These are phyloP conservation scores for Sarocladium oryzae DNA, from an alignment of 2,329 filamentous ascomycete species.

Conservation along the genomic window DNA sequence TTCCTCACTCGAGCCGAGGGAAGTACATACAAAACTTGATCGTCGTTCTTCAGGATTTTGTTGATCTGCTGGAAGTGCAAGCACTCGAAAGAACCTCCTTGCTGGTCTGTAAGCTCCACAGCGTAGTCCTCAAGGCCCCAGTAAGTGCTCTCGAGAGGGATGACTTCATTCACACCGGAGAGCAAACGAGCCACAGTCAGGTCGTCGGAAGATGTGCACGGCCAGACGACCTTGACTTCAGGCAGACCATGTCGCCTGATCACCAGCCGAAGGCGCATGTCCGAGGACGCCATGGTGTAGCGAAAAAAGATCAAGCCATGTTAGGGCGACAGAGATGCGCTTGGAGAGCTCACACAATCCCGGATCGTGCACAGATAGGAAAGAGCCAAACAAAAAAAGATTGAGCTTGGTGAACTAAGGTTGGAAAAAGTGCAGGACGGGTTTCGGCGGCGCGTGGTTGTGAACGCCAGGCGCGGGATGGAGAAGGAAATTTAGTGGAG, in stretches of 20 bases:
- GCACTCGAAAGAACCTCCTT: slow-evolving; percentile 69
- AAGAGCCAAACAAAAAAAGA: too few relatives aligned
- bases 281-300: slow-evolving; percentile 21
- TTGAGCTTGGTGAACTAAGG: neutral
- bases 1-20: slow-evolving; percentile 50
- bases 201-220: slow-evolving; percentile 48
- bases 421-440: neutral
- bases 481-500: neutral
- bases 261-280: slow-evolving; percentile 65
- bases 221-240: slow-evolving; percentile 66
- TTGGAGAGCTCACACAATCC: too few relatives aligned
- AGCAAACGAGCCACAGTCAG: slow-evolving; percentile 72
- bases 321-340: neutral
- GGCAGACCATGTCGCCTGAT: slow-evolving; percentile 70
- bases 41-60: slow-evolving; percentile 70
- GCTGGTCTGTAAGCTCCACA: slow-evolving; percentile 58
- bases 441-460: neutral
- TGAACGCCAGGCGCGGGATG: neutral
- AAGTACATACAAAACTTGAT: slow-evolving; percentile 66
- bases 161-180: slow-evolving; percentile 68
- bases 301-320: neutral
- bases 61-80: slow-evolving; percentile 74
- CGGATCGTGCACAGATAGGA: too few relatives aligned
- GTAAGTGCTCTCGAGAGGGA: slow-evolving; percentile 73
- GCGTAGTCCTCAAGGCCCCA: slow-evolving; percentile 90